Conservation (phyloP, 2,329 filamentous ascomycete species). For the Lasiodiplodia gonubiensis region DNA sequence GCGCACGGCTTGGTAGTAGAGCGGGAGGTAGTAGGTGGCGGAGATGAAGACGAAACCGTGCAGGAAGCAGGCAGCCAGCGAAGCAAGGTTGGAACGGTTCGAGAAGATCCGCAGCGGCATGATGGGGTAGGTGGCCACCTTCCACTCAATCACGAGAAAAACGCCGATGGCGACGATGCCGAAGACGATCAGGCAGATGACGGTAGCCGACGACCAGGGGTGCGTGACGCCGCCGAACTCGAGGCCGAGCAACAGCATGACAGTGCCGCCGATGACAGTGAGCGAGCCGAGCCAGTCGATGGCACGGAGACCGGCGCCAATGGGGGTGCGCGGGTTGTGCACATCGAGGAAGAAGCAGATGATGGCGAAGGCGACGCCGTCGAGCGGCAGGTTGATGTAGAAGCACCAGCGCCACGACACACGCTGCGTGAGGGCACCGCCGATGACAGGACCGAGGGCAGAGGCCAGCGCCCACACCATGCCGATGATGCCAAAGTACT, state of each 20-base stretch:
- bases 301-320: slow-evolving; percentile 66
- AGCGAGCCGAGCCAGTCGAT: slow-evolving; percentile 71
- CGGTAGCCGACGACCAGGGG: slow-evolving; percentile 76
- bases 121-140: slow-evolving; percentile 75
- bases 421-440: slow-evolving; percentile 68
- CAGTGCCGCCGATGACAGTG: slow-evolving; percentile 74
- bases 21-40: slow-evolving; percentile 77
- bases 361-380: slow-evolving; percentile 63
- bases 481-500: slow-evolving; percentile 69
- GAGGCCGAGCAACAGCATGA: slow-evolving; percentile 86
- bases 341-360: slow-evolving; percentile 68
- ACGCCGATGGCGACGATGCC: slow-evolving; percentile 66
- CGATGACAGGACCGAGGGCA: slow-evolving; percentile 69
- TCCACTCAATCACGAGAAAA: slow-evolving; percentile 76
- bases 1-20: slow-evolving; percentile 83
- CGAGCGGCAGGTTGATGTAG: slow-evolving; percentile 69
- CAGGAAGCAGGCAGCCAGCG: slow-evolving; percentile 70
- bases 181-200: slow-evolving; percentile 79
- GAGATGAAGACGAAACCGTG: slow-evolving; percentile 81
- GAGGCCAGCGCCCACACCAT: slow-evolving; percentile 70
- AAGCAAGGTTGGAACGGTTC: slow-evolving; percentile 67
- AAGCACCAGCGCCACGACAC: slow-evolving; percentile 67
- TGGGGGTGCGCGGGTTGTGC: slow-evolving; percentile 68
- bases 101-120: slow-evolving; percentile 77
- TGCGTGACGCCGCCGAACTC: slow-evolving; percentile 79